Percentiles rank a stretch among this genome's conserved stretches.
Evolutionary conservation across 2,329 filamentous ascomycete genomes (phyloP).

Genomic region (Golovinomyces cichoracearum): DNA sequence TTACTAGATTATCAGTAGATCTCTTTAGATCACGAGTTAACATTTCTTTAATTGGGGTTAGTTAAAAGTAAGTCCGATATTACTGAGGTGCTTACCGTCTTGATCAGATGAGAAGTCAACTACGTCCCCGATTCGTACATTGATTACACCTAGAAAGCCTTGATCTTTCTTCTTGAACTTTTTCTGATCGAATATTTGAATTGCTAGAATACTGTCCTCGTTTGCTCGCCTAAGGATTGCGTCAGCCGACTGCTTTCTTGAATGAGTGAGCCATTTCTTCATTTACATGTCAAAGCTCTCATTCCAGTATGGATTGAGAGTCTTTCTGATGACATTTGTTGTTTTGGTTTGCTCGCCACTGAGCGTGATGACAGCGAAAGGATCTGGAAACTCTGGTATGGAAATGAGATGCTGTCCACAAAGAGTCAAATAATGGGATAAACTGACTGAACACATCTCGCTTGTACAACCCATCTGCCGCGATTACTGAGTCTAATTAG

Average conservation of each 20-base stretch:
- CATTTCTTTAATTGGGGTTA: constrained; percentile 39
- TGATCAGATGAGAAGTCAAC: constrained; percentile 73
- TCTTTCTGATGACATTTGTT: constrained; percentile 91
- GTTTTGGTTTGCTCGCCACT: constrained; percentile 96
- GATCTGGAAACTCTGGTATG: constrained; percentile 46
- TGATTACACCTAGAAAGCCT: constrained; percentile 91
- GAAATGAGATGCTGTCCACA: constrained; percentile 3
- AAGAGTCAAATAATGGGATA: background rate
- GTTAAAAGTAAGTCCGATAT: constrained; percentile 1
- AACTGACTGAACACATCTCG: constrained; percentile 92
- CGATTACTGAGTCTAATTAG: constrained; percentile 51
- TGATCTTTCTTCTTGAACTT: constrained; percentile 99
- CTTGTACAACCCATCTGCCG: constrained; percentile 94
- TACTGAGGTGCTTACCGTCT: constrained; percentile 40
- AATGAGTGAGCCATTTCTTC: constrained; percentile 5
- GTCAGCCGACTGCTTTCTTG: constrained; percentile 1
- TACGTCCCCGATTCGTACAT: constrained; percentile 80
- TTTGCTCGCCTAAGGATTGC: constrained; percentile 44
- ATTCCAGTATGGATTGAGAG: constrained; percentile 99
- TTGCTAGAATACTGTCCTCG: constrained; percentile 86
- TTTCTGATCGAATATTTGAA: constrained; percentile 98
- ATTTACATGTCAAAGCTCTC: constrained; percentile 85
- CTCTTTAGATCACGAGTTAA: constrained; percentile 92
- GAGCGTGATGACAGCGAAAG: constrained; percentile 89
- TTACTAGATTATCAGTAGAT: constrained; percentile 90